Evolutionary conservation across 176 grass and related monocot genomes (phyloP).

Genomic region (Hordeum vulgare): DNA sequence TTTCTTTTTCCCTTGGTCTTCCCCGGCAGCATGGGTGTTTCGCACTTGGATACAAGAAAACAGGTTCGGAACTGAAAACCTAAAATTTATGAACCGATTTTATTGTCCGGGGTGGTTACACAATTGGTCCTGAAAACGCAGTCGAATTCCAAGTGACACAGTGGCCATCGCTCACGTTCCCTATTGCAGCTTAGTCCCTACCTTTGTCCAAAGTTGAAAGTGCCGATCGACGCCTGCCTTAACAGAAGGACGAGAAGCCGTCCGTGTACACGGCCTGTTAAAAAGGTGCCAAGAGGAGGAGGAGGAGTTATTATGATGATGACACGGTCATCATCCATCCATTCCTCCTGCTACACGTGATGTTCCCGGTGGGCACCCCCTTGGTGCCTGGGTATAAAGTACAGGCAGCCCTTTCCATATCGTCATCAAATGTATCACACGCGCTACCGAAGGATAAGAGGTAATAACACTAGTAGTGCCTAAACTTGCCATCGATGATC

Average conservation of each 20-base stretch:
- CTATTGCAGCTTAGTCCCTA: not conserved
- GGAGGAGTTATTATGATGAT: constrained; percentile 3
- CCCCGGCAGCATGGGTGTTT: no score
- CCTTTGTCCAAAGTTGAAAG: not conserved
- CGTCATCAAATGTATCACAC: constrained; percentile 20
- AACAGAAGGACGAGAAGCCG: not conserved
- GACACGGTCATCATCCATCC: not conserved
- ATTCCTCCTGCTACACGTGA: not conserved
- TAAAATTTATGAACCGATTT: no score
- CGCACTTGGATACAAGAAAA: no score
- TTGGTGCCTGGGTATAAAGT: constrained; percentile 4
- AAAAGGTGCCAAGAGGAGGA: constrained; percentile 18
- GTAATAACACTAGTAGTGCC: no score
- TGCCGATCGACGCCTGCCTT: no score
- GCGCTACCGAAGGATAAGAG: no score
- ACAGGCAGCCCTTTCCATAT: constrained; percentile 25
- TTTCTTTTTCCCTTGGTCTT: no score
- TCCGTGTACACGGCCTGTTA: constrained; percentile 1
- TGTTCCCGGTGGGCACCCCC: constrained; percentile 13
- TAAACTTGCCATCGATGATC: constrained; percentile 18
- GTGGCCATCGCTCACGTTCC: not conserved
- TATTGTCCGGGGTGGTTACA: no score
- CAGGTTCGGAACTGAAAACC: no score
- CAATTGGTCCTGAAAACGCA: no score
- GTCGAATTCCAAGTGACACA: no score